Evolutionary conservation across 768 basidiomycete genomes (phyloP).

Genomic region (Panellus pusillus): DNA sequence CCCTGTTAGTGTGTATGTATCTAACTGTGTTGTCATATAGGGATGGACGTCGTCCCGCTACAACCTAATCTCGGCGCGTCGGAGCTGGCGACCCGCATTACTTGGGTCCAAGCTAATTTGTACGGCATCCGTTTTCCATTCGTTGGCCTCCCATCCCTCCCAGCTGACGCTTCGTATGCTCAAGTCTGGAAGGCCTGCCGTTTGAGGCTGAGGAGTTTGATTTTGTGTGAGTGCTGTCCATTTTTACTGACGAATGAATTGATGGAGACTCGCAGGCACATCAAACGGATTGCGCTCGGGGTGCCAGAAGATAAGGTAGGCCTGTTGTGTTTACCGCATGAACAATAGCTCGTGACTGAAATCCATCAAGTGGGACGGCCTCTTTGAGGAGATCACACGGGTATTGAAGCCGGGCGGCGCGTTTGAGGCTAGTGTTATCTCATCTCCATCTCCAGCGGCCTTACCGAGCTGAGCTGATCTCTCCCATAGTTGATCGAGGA

Average conservation of each 20-base stretch:
- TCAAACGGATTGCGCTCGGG: constrained; percentile 70
- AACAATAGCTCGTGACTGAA: background rate
- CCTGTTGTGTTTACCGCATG: background rate
- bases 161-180: constrained; percentile 12
- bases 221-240: constrained; percentile 57
- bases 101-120: constrained; percentile 77
- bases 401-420: constrained; percentile 77
- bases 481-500: constrained; percentile 63
- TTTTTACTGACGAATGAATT: background rate
- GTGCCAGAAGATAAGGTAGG: constrained; percentile 74
- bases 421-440: constrained; percentile 50
- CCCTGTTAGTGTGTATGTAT: background rate
- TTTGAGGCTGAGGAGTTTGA: constrained; percentile 76
- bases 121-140: constrained; percentile 36
- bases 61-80: constrained; percentile 68
- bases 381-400: constrained; percentile 69
- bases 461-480: background rate
- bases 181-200: constrained; percentile 66
- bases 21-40: constrained; percentile 22
- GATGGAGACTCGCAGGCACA: constrained; percentile 42
- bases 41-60: constrained; percentile 73
- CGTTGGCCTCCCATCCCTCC: constrained; percentile 3
- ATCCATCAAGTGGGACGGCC: constrained; percentile 55
- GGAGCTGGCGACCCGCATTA: constrained; percentile 59
- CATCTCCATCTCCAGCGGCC: constrained; percentile 6